phyloP scores from a whole-genome alignment of 2,329 filamentous ascomycete genomes.

The Epichloe glyceriae region DNA sequence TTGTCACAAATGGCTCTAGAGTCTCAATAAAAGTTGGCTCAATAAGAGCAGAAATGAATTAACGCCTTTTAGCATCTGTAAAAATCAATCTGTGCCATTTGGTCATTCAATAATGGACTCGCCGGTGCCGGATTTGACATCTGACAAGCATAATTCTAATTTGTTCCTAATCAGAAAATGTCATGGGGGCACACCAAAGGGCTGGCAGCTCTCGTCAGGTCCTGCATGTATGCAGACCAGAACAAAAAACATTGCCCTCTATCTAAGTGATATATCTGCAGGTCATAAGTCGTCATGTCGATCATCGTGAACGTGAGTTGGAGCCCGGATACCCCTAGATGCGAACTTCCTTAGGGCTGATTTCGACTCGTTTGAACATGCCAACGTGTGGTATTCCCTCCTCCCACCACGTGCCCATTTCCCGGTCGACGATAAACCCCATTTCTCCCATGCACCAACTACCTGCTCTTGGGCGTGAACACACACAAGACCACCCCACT shows the following conservation, averaged over 20 bases:
- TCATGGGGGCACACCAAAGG: no score
- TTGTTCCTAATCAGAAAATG: no score
- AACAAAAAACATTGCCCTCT: not conserved
- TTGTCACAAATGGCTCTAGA: conserved; percentile 30
- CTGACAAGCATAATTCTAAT: not conserved
- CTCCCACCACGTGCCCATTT: conserved; percentile 67
- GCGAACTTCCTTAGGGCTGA: conserved; percentile 15
- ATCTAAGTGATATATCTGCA: not conserved
- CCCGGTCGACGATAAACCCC: conserved; percentile 61
- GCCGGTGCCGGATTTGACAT: not conserved
- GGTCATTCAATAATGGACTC: not conserved
- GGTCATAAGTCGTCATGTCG: not conserved
- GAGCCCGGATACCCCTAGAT: conserved; percentile 8
- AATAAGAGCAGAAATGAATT: conserved; percentile 24
- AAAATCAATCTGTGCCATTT: not conserved
- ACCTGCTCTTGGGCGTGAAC: conserved; percentile 65
- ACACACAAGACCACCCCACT: conserved; percentile 64
- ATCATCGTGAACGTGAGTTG: not conserved
- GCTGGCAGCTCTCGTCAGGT: no score
- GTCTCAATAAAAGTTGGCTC: conserved; percentile 32
- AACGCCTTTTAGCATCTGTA: not conserved
- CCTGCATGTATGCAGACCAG: not conserved
- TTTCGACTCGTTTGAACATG: conserved; percentile 51
- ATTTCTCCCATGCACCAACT: conserved; percentile 50
- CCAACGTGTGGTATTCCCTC: conserved; percentile 76